Conservation (phyloP, 192 early-diverging fungal genomes). For the Coemansia sp. region DNA sequence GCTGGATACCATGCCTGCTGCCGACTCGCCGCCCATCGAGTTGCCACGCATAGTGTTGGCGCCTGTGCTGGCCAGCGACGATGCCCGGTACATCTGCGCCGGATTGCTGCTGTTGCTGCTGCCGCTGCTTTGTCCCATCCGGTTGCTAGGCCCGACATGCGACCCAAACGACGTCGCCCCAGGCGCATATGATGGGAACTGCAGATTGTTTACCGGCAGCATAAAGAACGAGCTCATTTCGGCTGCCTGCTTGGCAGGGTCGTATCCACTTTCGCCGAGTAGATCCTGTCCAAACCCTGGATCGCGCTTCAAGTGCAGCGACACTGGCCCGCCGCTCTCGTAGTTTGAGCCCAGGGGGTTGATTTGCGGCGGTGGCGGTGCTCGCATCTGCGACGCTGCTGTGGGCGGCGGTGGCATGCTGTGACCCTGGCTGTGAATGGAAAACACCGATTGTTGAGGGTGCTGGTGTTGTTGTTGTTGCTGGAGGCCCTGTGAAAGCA, state of each 20-base stretch:
- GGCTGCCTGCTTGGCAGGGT: conserved; percentile 45
- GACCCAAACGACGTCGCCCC: background rate
- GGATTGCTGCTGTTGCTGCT: conserved; percentile 6
- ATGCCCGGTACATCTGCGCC: conserved; percentile 20
- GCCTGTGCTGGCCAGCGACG: conserved; percentile 32
- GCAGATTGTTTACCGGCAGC: conserved; percentile 39
- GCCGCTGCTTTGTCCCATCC: background rate
- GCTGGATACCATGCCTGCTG: conserved; percentile 6
- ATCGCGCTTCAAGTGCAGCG: conserved; percentile 50
- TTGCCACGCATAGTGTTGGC: conserved; percentile 1
- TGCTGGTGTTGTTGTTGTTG: conserved; percentile 5
- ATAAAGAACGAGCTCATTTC: conserved; percentile 44
- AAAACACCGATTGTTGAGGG: conserved; percentile 11
- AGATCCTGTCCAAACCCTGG: conserved; percentile 41
- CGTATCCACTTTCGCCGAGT: conserved; percentile 36
- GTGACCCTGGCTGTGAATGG: background rate
- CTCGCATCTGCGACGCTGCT: conserved; percentile 5
- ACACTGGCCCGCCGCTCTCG: conserved; percentile 32
- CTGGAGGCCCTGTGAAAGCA: conserved; percentile 11
- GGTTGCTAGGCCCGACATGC: conserved; percentile 26
- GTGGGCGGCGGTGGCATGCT: conserved; percentile 11
- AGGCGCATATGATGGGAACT: conserved; percentile 22
- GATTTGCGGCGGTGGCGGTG: conserved; percentile 27
- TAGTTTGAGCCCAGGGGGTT: conserved; percentile 36
- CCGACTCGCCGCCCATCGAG: conserved; percentile 14